A percentile compares a stretch with the other conserved stretches of the same genome.
Evolutionary conservation across 495 filamentous ascomycete species (phyloP).

Genomic region (Aspergillus indologenus): DNA sequence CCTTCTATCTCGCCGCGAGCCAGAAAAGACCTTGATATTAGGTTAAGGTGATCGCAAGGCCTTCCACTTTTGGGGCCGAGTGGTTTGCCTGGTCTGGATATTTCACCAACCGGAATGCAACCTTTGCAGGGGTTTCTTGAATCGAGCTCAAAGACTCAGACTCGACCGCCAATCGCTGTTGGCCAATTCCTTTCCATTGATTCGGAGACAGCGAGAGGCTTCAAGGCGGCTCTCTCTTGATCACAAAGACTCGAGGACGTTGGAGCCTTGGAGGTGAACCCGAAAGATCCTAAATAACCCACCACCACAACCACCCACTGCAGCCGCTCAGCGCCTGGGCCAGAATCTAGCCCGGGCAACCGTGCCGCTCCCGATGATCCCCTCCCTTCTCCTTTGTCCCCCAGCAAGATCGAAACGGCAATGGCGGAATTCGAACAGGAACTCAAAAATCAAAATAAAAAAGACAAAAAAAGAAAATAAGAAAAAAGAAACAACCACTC

Average conservation of each 20-base stretch:
- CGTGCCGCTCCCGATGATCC: constrained; percentile 1
- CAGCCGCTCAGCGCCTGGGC: constrained; percentile 2
- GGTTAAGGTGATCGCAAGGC: not conserved
- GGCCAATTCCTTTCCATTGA: no score
- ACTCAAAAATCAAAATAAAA: no score
- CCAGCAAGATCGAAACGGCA: not conserved
- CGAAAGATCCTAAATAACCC: not conserved
- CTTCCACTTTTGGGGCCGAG: not conserved
- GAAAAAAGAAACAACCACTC: constrained; percentile 1
- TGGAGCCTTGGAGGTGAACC: not conserved
- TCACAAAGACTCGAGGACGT: not conserved
- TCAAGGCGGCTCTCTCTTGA: not conserved
- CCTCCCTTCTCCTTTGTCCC: not conserved
- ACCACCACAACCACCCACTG: no score
- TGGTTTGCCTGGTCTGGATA: not conserved
- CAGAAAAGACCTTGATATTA: no score
- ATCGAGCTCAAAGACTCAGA: not conserved
- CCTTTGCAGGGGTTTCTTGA: not conserved
- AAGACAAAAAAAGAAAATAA: no score
- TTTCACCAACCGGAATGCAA: not conserved
- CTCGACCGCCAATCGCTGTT: not conserved
- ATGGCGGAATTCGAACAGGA: not conserved
- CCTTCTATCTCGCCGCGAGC: no score
- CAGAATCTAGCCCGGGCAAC: constrained; percentile 4
- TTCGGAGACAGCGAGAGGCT: no score